These are phyloP conservation scores for Cydonia oblonga DNA, from an alignment of 331 rosid species.

Conservation along the genomic window DNA sequence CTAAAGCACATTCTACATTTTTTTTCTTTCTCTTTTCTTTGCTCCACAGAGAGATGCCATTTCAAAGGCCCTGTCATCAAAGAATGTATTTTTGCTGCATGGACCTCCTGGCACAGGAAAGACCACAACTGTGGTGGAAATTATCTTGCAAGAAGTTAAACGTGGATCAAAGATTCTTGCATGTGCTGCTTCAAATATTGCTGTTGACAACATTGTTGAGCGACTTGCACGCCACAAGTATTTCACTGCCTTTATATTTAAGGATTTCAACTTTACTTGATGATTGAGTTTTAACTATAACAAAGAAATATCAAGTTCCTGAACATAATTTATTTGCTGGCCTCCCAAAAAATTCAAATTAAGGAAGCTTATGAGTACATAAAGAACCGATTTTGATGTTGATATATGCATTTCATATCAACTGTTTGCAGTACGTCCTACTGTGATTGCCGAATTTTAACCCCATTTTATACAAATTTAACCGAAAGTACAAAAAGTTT, in stretches of 20 bases:
- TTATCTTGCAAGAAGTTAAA: slow-evolving; percentile 89
- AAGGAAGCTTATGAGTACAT: background rate
- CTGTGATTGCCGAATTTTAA: background rate
- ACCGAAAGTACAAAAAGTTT: background rate
- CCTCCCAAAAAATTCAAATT: background rate
- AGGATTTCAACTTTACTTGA: background rate
- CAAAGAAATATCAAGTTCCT: background rate
- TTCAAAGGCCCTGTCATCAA: slow-evolving; percentile 81
- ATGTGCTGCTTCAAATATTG: slow-evolving; percentile 98
- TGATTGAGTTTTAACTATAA: background rate
- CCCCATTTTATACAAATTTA: background rate
- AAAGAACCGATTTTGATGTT: background rate
- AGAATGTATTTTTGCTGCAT: slow-evolving; percentile 76
- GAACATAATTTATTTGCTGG: background rate
- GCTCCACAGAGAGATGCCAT: slow-evolving; percentile 70
- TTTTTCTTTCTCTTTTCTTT: background rate
- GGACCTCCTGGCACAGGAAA: slow-evolving; percentile 99
- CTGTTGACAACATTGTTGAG: slow-evolving; percentile 98
- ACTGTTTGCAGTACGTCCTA: background rate
- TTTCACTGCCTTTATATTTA: slow-evolving; percentile 7
- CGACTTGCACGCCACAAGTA: slow-evolving; percentile 80
- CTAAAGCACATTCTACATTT: background rate
- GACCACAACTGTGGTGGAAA: slow-evolving; percentile 95
- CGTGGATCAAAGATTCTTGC: slow-evolving; percentile 93
- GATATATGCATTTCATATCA: background rate